Evolutionary conservation across 2,329 filamentous ascomycete genomes (phyloP), one percentile per base, ranked within the genome.

Genomic region (Harringtonia lauricola): DNA sequence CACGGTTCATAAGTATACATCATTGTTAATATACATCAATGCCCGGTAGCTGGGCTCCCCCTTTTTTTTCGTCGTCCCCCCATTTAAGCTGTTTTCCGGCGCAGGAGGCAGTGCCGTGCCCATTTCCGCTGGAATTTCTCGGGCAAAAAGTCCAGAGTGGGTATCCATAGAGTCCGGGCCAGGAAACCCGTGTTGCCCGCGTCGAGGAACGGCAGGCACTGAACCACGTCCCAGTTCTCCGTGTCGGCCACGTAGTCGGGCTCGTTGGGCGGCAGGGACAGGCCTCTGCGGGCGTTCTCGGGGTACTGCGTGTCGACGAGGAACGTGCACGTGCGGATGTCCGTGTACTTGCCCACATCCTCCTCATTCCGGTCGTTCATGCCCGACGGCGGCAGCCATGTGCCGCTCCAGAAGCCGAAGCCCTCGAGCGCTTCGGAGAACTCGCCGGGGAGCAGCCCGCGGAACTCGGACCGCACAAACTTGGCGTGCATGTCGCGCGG

Each of bases 301-400:
- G 83, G 80, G 54, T 90, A 87, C 48, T 84, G 81, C 1, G 87
- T 94, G 59, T 98, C 92, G 15, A 96, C 81, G 5, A 98, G 59
- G 61, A 94, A 95, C 9, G 78, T 71, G 61, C 92, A 98, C 43
- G 78, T 70, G 24, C 72, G 69, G 36, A 94, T 64, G 47, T 90
- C 79, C 30, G 79, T 83, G 59, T 96, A 94, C 76, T 96, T 98
- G 47, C 78, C 74, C 48, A 74, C 59, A 58, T 98, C 92, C 61
- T 95, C 89, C 51, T 81, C 69, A 55, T 98, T 98, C 49, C 79
- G 76, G 59, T 94, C 87, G 58, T 98, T 98, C 79, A 98, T 86
- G 3, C 90, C 90, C 39, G 70, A 66, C 0, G 92, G 84, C 1
- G 83, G 74, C 45, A 86, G 66, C 78, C 87, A 94, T 2, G 89